Conservation (phyloP, 148 eudicot species). For the Cornus kousa region DNA sequence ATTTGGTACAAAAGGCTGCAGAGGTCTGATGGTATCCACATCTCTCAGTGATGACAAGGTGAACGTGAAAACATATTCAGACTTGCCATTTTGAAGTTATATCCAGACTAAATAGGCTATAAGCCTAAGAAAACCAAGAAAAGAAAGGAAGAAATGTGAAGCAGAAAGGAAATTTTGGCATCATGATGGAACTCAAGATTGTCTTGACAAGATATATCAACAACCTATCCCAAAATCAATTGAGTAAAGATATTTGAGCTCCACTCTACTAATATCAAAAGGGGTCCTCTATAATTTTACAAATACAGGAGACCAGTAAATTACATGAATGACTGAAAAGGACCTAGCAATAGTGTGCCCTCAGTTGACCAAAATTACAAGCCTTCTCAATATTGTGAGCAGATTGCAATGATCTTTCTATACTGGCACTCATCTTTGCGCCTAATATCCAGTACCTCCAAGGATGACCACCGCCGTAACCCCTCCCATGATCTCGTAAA, state of each 20-base stretch:
- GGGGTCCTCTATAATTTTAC: slow-evolving; percentile 1
- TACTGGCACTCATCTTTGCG: neutral
- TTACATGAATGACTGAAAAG: neutral
- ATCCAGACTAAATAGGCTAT: neutral
- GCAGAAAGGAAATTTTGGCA: neutral
- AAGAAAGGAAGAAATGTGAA: neutral
- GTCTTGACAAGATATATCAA: neutral
- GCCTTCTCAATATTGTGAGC: neutral
- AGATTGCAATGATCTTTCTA: neutral
- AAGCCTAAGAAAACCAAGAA: neutral
- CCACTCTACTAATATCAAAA: neutral
- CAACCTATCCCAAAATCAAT: neutral
- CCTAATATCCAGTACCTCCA: slow-evolving; percentile 47
- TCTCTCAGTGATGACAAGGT: neutral
- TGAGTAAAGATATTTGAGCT: too few relatives aligned
- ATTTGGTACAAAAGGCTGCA: too few relatives aligned
- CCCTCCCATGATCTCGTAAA: slow-evolving; percentile 80
- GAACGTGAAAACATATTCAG: neutral
- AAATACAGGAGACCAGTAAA: neutral
- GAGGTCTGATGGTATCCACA: neutral
- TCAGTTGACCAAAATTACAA: neutral
- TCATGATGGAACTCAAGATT: neutral
- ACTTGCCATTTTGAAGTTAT: neutral
- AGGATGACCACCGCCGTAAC: slow-evolving; percentile 69
- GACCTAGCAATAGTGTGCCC: slow-evolving; percentile 2